These are phyloP conservation scores for Daldinia childiae DNA, from an alignment of 495 filamentous ascomycete genomes.

Conservation along the genomic window DNA sequence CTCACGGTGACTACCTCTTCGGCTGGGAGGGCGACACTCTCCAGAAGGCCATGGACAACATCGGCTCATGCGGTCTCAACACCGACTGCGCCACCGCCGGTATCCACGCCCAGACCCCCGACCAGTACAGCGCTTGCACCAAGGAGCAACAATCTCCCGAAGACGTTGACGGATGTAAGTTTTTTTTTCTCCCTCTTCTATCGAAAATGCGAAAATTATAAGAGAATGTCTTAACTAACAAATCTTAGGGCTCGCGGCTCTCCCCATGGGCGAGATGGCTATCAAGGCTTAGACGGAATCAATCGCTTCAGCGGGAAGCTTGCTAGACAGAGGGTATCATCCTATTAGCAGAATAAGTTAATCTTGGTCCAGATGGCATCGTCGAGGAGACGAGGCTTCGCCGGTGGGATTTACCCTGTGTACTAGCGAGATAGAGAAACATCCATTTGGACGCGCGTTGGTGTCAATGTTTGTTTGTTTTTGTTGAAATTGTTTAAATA, in stretches of 20 bases:
- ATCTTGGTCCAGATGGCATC: not conserved
- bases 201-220: not conserved
- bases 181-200: conserved; percentile 22
- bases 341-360: not conserved
- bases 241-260: conserved; percentile 57
- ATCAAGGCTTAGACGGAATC: conserved; percentile 56
- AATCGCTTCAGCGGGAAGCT: not conserved
- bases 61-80: conserved; percentile 64
- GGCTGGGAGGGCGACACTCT: conserved; percentile 76
- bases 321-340: not conserved
- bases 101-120: conserved; percentile 54
- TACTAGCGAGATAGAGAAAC: conserved; percentile 12
- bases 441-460: conserved; percentile 29
- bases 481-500: not conserved
- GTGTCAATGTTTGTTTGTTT: conserved; percentile 28
- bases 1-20: conserved; percentile 81
- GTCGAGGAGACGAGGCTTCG: not conserved
- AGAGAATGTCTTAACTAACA: not conserved
- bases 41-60: conserved; percentile 68
- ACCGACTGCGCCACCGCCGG: conserved; percentile 58
- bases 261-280: conserved; percentile 62
- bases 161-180: conserved; percentile 62
- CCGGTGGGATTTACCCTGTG: not conserved
- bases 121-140: conserved; percentile 60
- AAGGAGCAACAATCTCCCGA: conserved; percentile 60